Base-by-base conservation (phyloP, 805 yeast species). In the Metschnikowia kofuensis region DNA sequence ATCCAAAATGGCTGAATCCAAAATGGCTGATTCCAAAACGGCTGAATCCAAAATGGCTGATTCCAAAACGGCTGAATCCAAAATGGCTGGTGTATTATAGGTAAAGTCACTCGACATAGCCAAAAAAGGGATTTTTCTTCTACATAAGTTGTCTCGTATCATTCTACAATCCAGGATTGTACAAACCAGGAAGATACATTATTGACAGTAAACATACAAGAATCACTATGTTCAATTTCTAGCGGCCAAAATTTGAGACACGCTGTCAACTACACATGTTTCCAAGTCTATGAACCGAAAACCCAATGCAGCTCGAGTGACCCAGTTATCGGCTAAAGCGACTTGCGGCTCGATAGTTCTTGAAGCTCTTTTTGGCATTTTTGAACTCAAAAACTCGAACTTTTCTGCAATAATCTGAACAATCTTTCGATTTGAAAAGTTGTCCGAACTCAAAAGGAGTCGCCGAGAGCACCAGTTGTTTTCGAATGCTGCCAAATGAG, bases 211-310 rank as follows among this genome's bases (percentile, higher is more conserved):
- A 3, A 21, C 4, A 21, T 21, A 21, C 21, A 21, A 31, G 2
- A 10, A 10, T 31, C 13, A 31, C 34, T 35, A 9, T 10, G 38
- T 9, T 15, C 2, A 8, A 11, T 37, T 13, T 27, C 27, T 38
- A 7, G 41, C 49, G 9, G 28, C 26, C 15, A 42, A 61, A 47
- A 76, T 64, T 60, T 76, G 82, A 27, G 58, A 55, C 29, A 72
- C 63, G 12, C 78, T 65, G 52, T 77, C 80, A 31, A 61, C 59
- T 9, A 79, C 68, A 3, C 75, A 56, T 13, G 65, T 58, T 48
- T 74, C 67, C 46, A 78, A 64, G 16, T 59, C 56, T 44, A 64
- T 68, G 51, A 69, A 71, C 15, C 67, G 59, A 40, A 74, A 67
- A 1, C 76, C 78, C 35, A 78, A 56, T 8, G 69, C 54, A 16